A percentile compares a stretch with the other conserved stretches of the same genome.
phyloP scores from a whole-genome alignment of 2,329 filamentous ascomycete species.

The Neoarthrinium moseri region DNA sequence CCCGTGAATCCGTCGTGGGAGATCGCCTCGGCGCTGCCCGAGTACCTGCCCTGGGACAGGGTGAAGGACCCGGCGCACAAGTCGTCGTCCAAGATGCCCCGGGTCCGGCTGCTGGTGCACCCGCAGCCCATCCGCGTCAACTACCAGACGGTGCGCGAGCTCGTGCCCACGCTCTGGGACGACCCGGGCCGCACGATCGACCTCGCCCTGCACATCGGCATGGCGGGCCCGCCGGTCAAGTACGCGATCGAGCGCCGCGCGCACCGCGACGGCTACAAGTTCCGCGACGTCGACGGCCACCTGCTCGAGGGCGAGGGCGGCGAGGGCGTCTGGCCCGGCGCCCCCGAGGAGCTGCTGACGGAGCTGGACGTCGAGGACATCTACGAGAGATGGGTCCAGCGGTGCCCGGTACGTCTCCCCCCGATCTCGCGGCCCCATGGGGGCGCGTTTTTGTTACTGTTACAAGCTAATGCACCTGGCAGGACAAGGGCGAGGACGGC shows the following conservation, averaged over 20 bases:
- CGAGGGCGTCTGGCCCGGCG: constrained; percentile 52
- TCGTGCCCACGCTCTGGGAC: constrained; percentile 64
- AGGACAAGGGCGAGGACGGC: constrained; percentile 25
- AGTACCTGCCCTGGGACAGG: constrained; percentile 54
- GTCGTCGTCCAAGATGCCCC: constrained; percentile 32
- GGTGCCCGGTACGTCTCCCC: constrained; percentile 44
- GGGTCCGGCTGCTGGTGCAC: constrained; percentile 64
- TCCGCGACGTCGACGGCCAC: constrained; percentile 68
- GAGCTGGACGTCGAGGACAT: constrained; percentile 59
- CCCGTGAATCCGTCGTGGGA: constrained; percentile 79
- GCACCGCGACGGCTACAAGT: constrained; percentile 69
- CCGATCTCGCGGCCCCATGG: no score
- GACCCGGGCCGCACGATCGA: constrained; percentile 46
- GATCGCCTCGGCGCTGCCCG: constrained; percentile 69
- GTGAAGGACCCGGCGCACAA: constrained; percentile 37
- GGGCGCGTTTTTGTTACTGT: no score
- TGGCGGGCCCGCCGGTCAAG: constrained; percentile 62
- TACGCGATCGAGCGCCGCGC: constrained; percentile 72
- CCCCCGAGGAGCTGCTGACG: constrained; percentile 55
- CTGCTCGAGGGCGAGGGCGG: constrained; percentile 49
- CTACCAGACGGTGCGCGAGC: constrained; percentile 63
- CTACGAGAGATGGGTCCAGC: constrained; percentile 51
- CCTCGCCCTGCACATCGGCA: constrained; percentile 74
- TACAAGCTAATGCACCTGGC: neutral
- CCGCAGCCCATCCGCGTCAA: constrained; percentile 67